Percentiles rank a stretch among this genome's conserved stretches.
Conservation (phyloP, 352 stramenopile species). For the Globisporangium parvum region DNA sequence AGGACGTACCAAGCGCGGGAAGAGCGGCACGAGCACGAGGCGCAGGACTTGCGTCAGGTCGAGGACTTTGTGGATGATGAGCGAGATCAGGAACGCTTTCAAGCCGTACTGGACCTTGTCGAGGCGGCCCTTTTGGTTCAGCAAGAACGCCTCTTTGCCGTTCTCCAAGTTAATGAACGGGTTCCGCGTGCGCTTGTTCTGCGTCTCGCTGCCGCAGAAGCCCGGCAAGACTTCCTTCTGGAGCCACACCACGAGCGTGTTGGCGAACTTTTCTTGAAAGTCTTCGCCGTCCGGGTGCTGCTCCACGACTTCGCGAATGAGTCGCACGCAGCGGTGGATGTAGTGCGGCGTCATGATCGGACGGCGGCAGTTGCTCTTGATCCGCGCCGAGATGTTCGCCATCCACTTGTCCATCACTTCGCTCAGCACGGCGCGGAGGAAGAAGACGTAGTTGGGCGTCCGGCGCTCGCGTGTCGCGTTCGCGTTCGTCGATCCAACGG, state of each 20-base stretch:
- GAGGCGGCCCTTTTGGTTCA: slow-evolving; percentile 80
- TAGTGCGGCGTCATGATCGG: slow-evolving; percentile 82
- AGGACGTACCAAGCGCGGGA: slow-evolving; percentile 52
- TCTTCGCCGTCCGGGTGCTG: slow-evolving; percentile 81
- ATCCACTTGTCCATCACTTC: slow-evolving; percentile 90
- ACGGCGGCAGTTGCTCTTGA: slow-evolving; percentile 65
- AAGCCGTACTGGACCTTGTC: slow-evolving; percentile 83
- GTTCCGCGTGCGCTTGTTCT: slow-evolving; percentile 65
- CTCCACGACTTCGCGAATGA: slow-evolving; percentile 80
- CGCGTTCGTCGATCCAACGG: slow-evolving; percentile 59
- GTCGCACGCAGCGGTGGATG: slow-evolving; percentile 74
- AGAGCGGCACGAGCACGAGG: slow-evolving; percentile 77
- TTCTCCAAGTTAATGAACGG: slow-evolving; percentile 79
- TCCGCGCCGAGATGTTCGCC: slow-evolving; percentile 54
- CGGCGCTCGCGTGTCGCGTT: slow-evolving; percentile 72
- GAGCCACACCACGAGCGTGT: slow-evolving; percentile 79
- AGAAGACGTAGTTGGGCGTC: slow-evolving; percentile 84
- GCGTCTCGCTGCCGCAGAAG: slow-evolving; percentile 71
- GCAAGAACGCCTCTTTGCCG: slow-evolving; percentile 70
- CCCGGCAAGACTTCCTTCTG: slow-evolving; percentile 82
- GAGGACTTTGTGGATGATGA: slow-evolving; percentile 83
- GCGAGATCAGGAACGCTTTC: slow-evolving; percentile 78
- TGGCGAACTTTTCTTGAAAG: slow-evolving; percentile 81
- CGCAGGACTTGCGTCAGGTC: slow-evolving; percentile 78
- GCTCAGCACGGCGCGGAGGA: slow-evolving; percentile 73